phyloP scores from a whole-genome alignment of 257 asterid genomes.

The Nicotiana knightiana region DNA sequence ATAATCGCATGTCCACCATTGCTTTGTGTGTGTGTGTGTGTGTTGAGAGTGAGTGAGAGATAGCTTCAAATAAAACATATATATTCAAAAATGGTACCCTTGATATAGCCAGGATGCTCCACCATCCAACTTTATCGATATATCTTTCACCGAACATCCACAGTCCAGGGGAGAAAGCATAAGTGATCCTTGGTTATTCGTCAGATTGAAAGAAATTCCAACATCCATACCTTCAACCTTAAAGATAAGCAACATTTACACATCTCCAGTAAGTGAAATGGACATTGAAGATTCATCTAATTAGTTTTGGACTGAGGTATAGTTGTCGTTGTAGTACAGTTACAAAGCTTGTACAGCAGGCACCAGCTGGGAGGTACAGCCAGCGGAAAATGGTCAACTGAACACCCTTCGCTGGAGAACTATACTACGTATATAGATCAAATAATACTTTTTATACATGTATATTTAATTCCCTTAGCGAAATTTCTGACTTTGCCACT shows the following conservation, averaged over 20 bases:
- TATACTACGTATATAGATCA: too few species aligned
- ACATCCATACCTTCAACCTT: conserved; percentile 86
- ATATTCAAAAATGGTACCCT: conserved; percentile 45
- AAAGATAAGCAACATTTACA: conserved; percentile 19
- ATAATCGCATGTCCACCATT: background rate
- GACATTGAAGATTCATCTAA: background rate
- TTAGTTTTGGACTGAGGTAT: too few species aligned
- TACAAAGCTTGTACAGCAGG: background rate
- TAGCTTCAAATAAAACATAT: conserved; percentile 7
- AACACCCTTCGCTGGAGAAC: too few species aligned
- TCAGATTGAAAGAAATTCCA: conserved; percentile 56
- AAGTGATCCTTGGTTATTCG: conserved; percentile 62
- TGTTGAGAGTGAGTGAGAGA: background rate
- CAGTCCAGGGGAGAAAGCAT: conserved; percentile 63
- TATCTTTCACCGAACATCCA: conserved; percentile 67
- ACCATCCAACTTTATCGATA: conserved; percentile 72
- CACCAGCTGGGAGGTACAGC: background rate
- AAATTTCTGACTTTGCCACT: too few species aligned
- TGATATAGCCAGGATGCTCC: conserved; percentile 99
- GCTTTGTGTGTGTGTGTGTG: background rate
- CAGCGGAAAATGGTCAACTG: too few species aligned
- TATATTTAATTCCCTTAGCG: too few species aligned
- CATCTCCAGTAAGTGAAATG: conserved; percentile 1
- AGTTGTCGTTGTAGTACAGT: background rate
- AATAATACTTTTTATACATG: too few species aligned